These are phyloP conservation scores for Alternaria sp. DNA, from an alignment of 2,329 filamentous ascomycete species.

Conservation along the genomic window DNA sequence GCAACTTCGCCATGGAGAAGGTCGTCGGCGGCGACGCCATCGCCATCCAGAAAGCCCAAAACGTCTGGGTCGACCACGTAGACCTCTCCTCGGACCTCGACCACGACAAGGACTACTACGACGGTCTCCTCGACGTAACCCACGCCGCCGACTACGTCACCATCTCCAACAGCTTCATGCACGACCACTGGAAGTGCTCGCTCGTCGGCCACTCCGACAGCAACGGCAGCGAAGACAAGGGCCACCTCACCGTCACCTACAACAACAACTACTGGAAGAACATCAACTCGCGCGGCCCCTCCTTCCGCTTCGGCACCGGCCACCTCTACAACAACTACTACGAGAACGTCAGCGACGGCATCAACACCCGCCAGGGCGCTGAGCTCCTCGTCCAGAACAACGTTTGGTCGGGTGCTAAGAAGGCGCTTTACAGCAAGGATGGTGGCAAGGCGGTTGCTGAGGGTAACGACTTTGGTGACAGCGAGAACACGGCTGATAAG, in stretches of 20 bases:
- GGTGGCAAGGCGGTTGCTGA: constrained; percentile 46
- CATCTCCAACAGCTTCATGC: constrained; percentile 59
- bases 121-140: constrained; percentile 69
- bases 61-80: constrained; percentile 71
- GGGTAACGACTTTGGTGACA: constrained; percentile 51
- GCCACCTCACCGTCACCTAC: constrained; percentile 69
- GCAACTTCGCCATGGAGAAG: constrained; percentile 61
- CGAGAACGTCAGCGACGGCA: constrained; percentile 46
- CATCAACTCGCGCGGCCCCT: constrained; percentile 68
- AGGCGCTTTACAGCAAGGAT: constrained; percentile 45
- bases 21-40: constrained; percentile 61
- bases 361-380: constrained; percentile 53
- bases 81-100: constrained; percentile 66
- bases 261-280: constrained; percentile 71
- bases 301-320: constrained; percentile 69
- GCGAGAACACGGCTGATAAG: constrained; percentile 36
- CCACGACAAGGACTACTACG: constrained; percentile 73
- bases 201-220: constrained; percentile 66
- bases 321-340: constrained; percentile 65
- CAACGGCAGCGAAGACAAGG: constrained; percentile 65
- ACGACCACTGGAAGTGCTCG: constrained; percentile 66
- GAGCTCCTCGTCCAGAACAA: constrained; percentile 53
- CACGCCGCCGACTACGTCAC: constrained; percentile 69
- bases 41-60: constrained; percentile 55
- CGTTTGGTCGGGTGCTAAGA: constrained; percentile 43